Conservation (phyloP, 2,329 filamentous ascomycete genomes). For the Claviceps capensis region DNA sequence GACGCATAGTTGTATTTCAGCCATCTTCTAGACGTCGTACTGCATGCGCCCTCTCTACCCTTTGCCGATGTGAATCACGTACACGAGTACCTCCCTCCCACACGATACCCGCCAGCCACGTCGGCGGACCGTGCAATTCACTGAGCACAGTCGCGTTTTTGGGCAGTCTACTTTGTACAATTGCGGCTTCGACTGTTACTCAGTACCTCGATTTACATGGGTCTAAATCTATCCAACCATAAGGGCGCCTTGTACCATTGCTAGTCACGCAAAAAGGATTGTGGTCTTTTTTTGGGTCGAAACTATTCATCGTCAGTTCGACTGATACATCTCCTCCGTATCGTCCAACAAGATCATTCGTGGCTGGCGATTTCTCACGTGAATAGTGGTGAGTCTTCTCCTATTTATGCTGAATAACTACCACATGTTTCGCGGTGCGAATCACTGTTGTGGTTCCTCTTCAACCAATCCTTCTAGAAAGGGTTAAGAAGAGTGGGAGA, state of each 20-base stretch:
- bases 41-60: background rate
- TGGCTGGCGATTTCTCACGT: background rate
- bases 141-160: background rate
- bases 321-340: background rate
- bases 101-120: conserved; percentile 4
- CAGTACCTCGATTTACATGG: background rate
- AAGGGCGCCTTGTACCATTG: background rate
- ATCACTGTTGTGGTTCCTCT: background rate
- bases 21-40: conserved; percentile 3
- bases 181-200: background rate
- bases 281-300: background rate
- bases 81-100: conserved; percentile 4
- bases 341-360: background rate
- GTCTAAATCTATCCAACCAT: background rate
- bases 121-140: background rate
- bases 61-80: conserved; percentile 3
- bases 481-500: background rate
- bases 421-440: background rate
- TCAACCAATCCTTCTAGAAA: background rate
- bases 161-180: background rate
- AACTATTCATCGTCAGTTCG: background rate
- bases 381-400: background rate
- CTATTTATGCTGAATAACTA: background rate
- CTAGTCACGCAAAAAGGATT: background rate
- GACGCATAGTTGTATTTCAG: background rate